phyloP scores from a whole-genome alignment of 2,329 filamentous ascomycete genomes.

The Aspergillus awamori region DNA sequence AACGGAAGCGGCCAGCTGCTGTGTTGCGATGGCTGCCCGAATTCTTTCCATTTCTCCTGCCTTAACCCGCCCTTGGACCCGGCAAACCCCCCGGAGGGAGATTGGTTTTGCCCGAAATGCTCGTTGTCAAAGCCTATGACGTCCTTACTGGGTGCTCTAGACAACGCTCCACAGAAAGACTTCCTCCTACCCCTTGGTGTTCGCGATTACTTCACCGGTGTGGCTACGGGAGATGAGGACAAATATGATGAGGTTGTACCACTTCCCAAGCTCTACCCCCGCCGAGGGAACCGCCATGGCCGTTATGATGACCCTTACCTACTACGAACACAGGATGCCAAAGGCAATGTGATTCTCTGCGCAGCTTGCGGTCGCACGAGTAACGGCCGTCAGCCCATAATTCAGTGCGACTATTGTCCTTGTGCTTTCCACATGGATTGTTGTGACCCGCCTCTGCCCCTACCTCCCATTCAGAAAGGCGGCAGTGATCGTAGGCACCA shows the following conservation, averaged over 20 bases:
- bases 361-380: constrained; percentile 71
- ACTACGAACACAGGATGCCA: constrained; percentile 65
- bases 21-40: constrained; percentile 89
- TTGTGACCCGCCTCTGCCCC: constrained; percentile 78
- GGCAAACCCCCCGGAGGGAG: constrained; percentile 65
- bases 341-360: constrained; percentile 77
- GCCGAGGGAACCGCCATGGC: constrained; percentile 25
- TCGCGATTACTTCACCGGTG: constrained; percentile 77
- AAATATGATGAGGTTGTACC: constrained; percentile 73
- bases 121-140: constrained; percentile 61
- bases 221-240: constrained; percentile 74
- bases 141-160: constrained; percentile 65
- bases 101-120: constrained; percentile 77
- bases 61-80: constrained; percentile 76
- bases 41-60: constrained; percentile 88
- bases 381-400: constrained; percentile 68
- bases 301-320: constrained; percentile 35
- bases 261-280: constrained; percentile 28
- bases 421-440: constrained; percentile 92
- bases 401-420: constrained; percentile 81
- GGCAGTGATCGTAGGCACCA: constrained; percentile 59
- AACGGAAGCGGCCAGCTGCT: constrained; percentile 80
- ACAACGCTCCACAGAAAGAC: constrained; percentile 70
- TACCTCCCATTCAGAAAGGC: constrained; percentile 65
- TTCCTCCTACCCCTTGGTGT: constrained; percentile 72